Percentiles rank a stretch among this genome's conserved stretches.
These are phyloP conservation scores for Aspergillus pseudotamarii DNA, from an alignment of 2,329 filamentous ascomycete genomes.

Conservation along the genomic window DNA sequence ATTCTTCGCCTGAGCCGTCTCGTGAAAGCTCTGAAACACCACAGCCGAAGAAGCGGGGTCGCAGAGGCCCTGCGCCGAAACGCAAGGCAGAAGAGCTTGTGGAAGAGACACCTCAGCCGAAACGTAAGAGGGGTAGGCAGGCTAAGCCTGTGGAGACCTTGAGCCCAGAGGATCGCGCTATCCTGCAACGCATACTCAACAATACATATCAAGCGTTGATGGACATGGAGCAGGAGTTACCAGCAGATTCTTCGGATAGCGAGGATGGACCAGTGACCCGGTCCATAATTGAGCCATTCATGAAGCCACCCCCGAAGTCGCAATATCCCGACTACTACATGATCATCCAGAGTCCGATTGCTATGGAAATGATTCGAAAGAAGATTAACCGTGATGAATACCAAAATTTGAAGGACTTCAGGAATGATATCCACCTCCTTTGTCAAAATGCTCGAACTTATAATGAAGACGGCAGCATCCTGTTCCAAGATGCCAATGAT, in stretches of 20 bases:
- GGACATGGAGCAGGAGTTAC: slow-evolving; percentile 76
- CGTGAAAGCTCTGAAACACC: slow-evolving; percentile 82
- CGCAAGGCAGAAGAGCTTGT: slow-evolving; percentile 80
- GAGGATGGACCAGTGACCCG: slow-evolving; percentile 64
- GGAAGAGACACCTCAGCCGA: slow-evolving; percentile 75
- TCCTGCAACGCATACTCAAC: slow-evolving; percentile 79
- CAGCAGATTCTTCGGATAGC: slow-evolving; percentile 53
- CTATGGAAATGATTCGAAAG: slow-evolving; percentile 91
- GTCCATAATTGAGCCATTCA: slow-evolving; percentile 88
- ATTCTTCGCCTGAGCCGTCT: slow-evolving; percentile 77
- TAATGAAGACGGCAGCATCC: slow-evolving; percentile 91
- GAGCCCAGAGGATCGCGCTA: slow-evolving; percentile 68
- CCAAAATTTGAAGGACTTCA: slow-evolving; percentile 75
- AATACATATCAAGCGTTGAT: slow-evolving; percentile 78
- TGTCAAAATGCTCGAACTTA: slow-evolving; percentile 92
- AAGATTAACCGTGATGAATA: slow-evolving; percentile 98
- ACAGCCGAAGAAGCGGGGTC: slow-evolving; percentile 70
- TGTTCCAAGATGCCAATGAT: slow-evolving; percentile 88
- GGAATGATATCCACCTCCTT: slow-evolving; percentile 78
- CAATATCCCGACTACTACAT: slow-evolving; percentile 95
- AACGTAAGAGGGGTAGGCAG: slow-evolving; percentile 75
- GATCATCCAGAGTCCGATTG: slow-evolving; percentile 89
- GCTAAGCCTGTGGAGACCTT: slow-evolving; percentile 70
- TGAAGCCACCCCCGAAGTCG: slow-evolving; percentile 85
- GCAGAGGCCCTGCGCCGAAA: slow-evolving; percentile 80